A percentile compares a stretch with the other conserved stretches of the same genome.
phyloP scores from a whole-genome alignment of 352 stramenopile species.

The Globisporangium polare region DNA sequence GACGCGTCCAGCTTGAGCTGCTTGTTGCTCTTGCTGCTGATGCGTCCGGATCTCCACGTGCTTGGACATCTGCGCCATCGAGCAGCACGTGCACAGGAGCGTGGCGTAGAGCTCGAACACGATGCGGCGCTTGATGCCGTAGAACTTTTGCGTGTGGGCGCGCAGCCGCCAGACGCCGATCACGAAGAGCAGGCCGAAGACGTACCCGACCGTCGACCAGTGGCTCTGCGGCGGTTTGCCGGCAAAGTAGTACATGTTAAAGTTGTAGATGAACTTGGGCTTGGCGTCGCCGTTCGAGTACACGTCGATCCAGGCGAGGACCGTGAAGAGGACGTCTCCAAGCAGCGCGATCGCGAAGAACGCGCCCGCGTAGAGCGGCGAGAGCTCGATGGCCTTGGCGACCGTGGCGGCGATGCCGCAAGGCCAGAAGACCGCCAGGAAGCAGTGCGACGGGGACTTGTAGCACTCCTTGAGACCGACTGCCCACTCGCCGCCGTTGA shows the following conservation, averaged over 20 bases:
- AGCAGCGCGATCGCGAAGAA: conserved; percentile 9
- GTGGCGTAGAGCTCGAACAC: conserved; percentile 4
- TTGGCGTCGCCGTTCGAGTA: not conserved
- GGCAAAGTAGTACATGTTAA: not conserved
- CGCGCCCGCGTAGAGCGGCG: not conserved
- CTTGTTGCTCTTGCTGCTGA: not conserved
- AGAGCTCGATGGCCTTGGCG: not conserved
- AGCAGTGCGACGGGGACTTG: conserved; percentile 2
- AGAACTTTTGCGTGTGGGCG: not conserved
- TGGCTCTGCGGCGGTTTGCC: not conserved
- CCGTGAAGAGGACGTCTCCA: not conserved
- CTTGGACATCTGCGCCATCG: conserved; percentile 9
- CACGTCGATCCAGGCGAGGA: conserved; percentile 4
- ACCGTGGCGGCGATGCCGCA: not conserved
- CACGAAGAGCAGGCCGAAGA: conserved; percentile 1
- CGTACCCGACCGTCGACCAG: conserved; percentile 3
- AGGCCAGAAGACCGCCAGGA: not conserved
- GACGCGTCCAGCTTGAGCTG: not conserved
- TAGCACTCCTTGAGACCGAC: conserved; percentile 1
- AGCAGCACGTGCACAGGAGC: conserved; percentile 8
- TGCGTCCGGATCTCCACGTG: not conserved
- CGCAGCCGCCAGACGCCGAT: not conserved
- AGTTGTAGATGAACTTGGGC: not conserved
- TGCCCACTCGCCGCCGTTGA: not conserved
- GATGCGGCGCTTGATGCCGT: not conserved